Percentiles rank a stretch among this genome's conserved stretches.
These are phyloP conservation scores for Senna siamea DNA, from an alignment of 306 rosid genomes.

Conservation along the genomic window DNA sequence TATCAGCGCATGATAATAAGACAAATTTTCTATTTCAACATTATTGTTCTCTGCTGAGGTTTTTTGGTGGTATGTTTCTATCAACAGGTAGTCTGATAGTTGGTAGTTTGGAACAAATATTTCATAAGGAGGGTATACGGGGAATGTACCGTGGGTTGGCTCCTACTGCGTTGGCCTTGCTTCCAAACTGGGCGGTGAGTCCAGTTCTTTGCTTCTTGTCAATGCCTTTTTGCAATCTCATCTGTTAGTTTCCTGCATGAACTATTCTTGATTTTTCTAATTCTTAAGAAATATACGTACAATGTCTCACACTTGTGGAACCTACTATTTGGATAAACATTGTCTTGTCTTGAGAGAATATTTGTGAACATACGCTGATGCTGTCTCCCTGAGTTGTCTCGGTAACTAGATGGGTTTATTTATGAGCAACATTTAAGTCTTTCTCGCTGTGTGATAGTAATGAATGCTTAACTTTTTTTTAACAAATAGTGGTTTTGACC, in stretches of 20 bases:
- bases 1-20: not conserved
- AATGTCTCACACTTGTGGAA: not conserved
- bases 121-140: constrained; percentile 77
- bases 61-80: constrained; percentile 11
- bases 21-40: no score
- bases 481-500: not conserved
- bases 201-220: not conserved
- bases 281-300: not conserved
- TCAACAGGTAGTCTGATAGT: constrained; percentile 71
- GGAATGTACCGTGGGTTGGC: constrained; percentile 93
- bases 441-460: not conserved
- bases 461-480: not conserved
- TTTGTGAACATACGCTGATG: not conserved
- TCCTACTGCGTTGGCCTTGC: constrained; percentile 82
- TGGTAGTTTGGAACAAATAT: constrained; percentile 72
- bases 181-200: constrained; percentile 95
- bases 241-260: constrained; percentile 12
- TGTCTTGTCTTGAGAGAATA: not conserved
- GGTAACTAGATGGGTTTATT: constrained; percentile 9
- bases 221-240: not conserved
- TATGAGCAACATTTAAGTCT: constrained; percentile 1
- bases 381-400: constrained; percentile 21
- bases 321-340: not conserved
- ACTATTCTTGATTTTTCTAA: constrained; percentile 1
- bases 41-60: not conserved